Evolutionary conservation across 1,139 yeast genomes (phyloP), one percentile per base, ranked within the genome.

Genomic region (Sugiyamaella sp.): DNA sequence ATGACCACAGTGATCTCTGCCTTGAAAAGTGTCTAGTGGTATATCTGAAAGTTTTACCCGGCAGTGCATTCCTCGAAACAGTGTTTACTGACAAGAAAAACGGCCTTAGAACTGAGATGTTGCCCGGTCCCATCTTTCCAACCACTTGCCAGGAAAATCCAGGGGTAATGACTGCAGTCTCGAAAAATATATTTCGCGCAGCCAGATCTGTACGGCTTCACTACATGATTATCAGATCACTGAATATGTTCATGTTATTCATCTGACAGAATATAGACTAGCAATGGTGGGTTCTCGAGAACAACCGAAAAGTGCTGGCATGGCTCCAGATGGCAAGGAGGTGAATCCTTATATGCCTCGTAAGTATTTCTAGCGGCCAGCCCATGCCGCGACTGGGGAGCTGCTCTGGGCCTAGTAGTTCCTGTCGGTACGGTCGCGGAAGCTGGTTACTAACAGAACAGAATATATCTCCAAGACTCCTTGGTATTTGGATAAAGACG

Each of bases 401-500:
- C n/a, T n/a, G n/a, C n/a, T n/a, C n/a, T n/a, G n/a, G n/a, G n/a
- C n/a, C n/a, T n/a, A n/a, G n/a, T n/a, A n/a, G n/a, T n/a, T n/a
- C n/a, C n/a, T n/a, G n/a, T n/a, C n/a, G n/a, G n/a, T n/a, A n/a
- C n/a, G n/a, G n/a, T n/a, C 29, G 10, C n/a, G 38, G 14, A 33
- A 14, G 8, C 3, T 10, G 8, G n/a, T 19, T 32, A 9, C 55
- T 55, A 51, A 51, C 48, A 38, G n/a, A 19, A 19, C 45, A 58
- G 60, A 54, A 37, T 58, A 37, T 49, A 58, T 58, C 5, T 41
- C 59, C 12, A 74, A 69, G 24, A 77, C 80, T 2, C 85, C 85
- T 1, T 80, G 84, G 83, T 81, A 77, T 52, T 69, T 70, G 12
- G 70, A 59, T 27, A 60, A 61, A 4, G 60, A 59, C 1, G 60